These are phyloP conservation scores for Ambrosiella cleistominuta DNA, from an alignment of 2,329 filamentous ascomycete species.

Conservation along the genomic window DNA sequence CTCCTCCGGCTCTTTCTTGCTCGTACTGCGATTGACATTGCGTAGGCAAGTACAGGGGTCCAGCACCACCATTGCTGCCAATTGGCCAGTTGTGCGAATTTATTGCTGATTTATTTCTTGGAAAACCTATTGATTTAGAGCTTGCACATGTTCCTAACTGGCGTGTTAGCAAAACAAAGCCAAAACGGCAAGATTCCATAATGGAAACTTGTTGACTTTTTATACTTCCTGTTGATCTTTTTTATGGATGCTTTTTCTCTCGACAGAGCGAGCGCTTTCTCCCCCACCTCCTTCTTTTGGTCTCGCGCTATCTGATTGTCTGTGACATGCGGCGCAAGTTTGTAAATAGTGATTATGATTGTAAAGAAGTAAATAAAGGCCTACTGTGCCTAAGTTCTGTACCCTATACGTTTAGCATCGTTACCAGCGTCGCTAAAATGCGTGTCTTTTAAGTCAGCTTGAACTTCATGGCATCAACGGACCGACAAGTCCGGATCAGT, in stretches of 20 bases:
- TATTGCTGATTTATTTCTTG: too few relatives aligned
- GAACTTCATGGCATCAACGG: background rate
- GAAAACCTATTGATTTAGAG: background rate
- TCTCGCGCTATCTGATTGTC: background rate
- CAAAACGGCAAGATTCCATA: background rate
- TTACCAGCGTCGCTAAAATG: background rate
- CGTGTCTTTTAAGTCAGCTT: background rate
- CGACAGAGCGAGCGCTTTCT: background rate
- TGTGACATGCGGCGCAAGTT: background rate
- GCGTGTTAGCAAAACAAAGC: background rate
- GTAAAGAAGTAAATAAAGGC: background rate
- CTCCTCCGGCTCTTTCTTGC: constrained; percentile 4
- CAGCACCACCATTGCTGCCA: background rate
- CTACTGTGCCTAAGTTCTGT: background rate
- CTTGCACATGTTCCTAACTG: background rate
- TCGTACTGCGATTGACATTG: constrained; percentile 3
- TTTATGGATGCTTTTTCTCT: background rate
- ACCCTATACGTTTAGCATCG: background rate
- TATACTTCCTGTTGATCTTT: background rate
- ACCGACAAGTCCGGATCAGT: too few relatives aligned
- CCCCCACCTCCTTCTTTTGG: background rate
- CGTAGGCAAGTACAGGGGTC: background rate
- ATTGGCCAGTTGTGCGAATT: too few relatives aligned
- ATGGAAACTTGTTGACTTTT: background rate
- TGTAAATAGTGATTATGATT: background rate